Evolutionary conservation across 2,329 filamentous ascomycete genomes (phyloP), one percentile per base, ranked within the genome.

Genomic region (Phoma sp.): DNA sequence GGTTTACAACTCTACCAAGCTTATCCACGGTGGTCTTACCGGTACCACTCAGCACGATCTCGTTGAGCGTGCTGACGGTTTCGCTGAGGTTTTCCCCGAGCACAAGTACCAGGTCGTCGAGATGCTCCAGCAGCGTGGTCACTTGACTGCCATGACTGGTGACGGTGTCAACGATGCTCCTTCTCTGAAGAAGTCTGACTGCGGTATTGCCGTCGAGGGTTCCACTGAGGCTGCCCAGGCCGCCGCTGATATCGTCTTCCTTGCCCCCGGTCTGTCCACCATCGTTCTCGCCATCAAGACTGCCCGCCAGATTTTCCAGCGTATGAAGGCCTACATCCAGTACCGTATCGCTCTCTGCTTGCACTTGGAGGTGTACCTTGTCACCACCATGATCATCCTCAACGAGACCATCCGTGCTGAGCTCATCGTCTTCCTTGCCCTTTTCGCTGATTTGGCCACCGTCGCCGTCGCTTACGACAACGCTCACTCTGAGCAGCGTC

Each of bases 381-480:
- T 88, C 65, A 88, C 86, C 56, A 89, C 87, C 25, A 90, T 90
- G 86, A 87, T 90, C 75, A 89, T 90, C 79, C 84, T 91, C 78
- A 88, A 90, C 79, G 88, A 91, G 80, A 90, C 87, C 59, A 83
- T 91, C 72, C 82, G 83, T 61, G 84, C 84, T 58, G 86, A 90
- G 61, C 83, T 91, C 38, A 87, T 91, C 68, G 89, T 91, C 75
- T 91, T 91, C 82, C 85, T 91, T 62, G 89, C 89, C 57, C 81
- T 91, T 25, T 91, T 91, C 77, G 89, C 89, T 64, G 89, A 91
- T 83, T 78, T 91, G 77, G 89, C 89, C 57, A 91, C 89, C 59
- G 89, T 91, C 62, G 89, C 89, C 56, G 86, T 91, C 53, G 89
- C 89, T 43, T 91, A 91, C 79, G 89, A 91, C 72, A 90, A 91